Percentiles rank a stretch among this genome's conserved stretches.
Evolutionary conservation across 192 early-diverging fungal genomes (phyloP).

Genomic region (Backusella morwellensis): DNA sequence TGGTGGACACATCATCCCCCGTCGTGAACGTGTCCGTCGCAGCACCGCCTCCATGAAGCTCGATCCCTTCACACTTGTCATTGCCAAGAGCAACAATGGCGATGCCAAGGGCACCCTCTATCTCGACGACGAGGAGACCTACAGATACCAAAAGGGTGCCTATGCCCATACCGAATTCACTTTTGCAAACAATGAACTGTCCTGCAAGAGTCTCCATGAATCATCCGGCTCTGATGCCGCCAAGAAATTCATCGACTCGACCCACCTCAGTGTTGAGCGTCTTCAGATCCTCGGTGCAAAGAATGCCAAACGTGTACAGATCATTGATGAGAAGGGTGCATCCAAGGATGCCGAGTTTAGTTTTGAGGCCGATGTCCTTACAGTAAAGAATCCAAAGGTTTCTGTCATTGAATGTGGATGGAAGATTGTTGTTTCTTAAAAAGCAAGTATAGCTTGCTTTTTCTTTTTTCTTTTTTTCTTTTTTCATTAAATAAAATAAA

Average conservation of each 20-base stretch:
- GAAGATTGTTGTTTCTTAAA: slow-evolving; percentile 9
- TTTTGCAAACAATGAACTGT: slow-evolving; percentile 42
- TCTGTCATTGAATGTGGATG: slow-evolving; percentile 21
- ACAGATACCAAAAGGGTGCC: slow-evolving; percentile 61
- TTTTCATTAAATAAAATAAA: background rate
- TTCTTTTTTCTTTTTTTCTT: background rate
- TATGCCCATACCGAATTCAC: slow-evolving; percentile 62
- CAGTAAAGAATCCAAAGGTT: slow-evolving; percentile 14
- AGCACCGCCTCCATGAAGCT: slow-evolving; percentile 73
- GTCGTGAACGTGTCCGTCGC: slow-evolving; percentile 81
- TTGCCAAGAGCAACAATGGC: slow-evolving; percentile 69
- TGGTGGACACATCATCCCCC: slow-evolving; percentile 89
- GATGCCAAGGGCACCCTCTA: slow-evolving; percentile 80
- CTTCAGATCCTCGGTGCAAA: slow-evolving; percentile 37
- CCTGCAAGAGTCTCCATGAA: slow-evolving; percentile 30
- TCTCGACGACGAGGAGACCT: slow-evolving; percentile 89
- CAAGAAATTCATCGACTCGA: slow-evolving; percentile 25
- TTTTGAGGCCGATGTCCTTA: slow-evolving; percentile 4
- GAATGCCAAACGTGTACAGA: background rate
- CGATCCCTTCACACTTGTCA: slow-evolving; percentile 91
- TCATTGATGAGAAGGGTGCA: background rate
- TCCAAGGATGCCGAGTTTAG: background rate
- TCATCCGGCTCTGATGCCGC: background rate
- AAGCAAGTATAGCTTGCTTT: background rate
- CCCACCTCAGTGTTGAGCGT: slow-evolving; percentile 42